Percentiles rank a stretch among this genome's conserved stretches.
phyloP scores from a whole-genome alignment of 345 rosid species.

The Corymbia maculata region DNA sequence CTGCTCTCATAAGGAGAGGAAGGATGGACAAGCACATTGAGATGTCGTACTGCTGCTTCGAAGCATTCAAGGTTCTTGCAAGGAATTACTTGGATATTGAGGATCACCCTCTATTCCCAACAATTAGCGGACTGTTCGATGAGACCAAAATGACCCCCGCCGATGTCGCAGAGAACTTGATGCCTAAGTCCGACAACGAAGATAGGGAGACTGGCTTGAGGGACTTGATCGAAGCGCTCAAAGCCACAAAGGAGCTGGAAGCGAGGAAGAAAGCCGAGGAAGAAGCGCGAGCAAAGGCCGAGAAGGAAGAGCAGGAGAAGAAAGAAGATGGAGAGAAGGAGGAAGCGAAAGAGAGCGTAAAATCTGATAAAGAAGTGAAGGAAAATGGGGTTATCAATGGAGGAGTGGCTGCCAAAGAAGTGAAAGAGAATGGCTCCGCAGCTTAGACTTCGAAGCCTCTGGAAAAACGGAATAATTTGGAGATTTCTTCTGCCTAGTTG shows the following conservation, averaged over 20 bases:
- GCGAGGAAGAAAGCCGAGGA: not conserved
- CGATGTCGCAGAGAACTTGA: constrained; percentile 4
- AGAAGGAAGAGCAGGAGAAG: not conserved
- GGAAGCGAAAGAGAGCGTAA: not conserved
- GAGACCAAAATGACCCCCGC: constrained; percentile 1
- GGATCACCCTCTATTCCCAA: not conserved
- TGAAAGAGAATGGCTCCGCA: not conserved
- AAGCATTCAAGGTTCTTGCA: constrained; percentile 4
- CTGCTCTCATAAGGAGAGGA: constrained; percentile 31
- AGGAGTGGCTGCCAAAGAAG: not conserved
- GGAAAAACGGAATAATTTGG: not conserved
- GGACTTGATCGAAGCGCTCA: not conserved
- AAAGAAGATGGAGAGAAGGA: not conserved
- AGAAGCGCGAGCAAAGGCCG: not conserved
- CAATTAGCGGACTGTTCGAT: not conserved
- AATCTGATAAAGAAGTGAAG: not conserved
- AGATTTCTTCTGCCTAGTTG: not conserved
- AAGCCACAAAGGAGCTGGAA: not conserved
- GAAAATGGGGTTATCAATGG: not conserved
- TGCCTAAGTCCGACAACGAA: not conserved
- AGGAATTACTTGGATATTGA: constrained; percentile 2
- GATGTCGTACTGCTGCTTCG: constrained; percentile 1
- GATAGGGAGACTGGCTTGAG: not conserved
- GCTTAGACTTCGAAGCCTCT: not conserved
- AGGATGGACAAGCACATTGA: constrained; percentile 26